Evolutionary conservation across 768 basidiomycete species (phyloP).

Genomic region (Leccinum boreale): DNA sequence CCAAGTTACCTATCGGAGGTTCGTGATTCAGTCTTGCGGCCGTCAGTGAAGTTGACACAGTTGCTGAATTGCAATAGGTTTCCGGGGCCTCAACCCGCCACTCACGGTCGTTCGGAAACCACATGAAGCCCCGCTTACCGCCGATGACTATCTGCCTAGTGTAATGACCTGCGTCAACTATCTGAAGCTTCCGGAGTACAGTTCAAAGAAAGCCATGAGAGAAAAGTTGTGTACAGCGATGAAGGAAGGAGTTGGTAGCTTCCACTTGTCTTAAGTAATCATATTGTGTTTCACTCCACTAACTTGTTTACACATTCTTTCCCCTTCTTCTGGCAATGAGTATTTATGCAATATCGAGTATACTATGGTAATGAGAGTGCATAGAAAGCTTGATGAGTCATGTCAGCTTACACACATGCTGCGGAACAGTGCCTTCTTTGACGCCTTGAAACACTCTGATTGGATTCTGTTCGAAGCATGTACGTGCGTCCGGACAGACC

Average conservation of each 20-base stretch:
- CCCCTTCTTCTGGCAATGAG: slow-evolving; percentile 6
- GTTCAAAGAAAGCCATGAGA: slow-evolving; percentile 77
- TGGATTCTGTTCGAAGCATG: slow-evolving; percentile 19
- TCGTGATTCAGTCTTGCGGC: slow-evolving; percentile 24
- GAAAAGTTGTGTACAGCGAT: slow-evolving; percentile 84
- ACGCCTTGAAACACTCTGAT: slow-evolving; percentile 8
- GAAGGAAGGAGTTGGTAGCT: slow-evolving; percentile 92
- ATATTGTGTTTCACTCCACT: slow-evolving; percentile 18
- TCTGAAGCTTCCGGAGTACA: slow-evolving; percentile 94
- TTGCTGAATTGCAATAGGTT: slow-evolving; percentile 48
- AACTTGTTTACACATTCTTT: slow-evolving; percentile 22
- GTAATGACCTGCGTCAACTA: slow-evolving; percentile 99
- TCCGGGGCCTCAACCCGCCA: slow-evolving; percentile 90
- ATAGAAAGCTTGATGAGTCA: background rate
- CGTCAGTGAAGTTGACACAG: background rate
- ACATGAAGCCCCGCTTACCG: slow-evolving; percentile 84
- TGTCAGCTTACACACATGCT: slow-evolving; percentile 13
- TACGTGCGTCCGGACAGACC: slow-evolving; percentile 65
- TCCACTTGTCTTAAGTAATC: slow-evolving; percentile 81
- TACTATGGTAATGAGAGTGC: background rate
- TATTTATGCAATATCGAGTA: background rate
- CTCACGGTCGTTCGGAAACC: slow-evolving; percentile 97
- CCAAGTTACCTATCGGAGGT: slow-evolving; percentile 96
- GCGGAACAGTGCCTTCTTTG: slow-evolving; percentile 22
- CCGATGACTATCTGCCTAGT: slow-evolving; percentile 93